A percentile compares a stretch with the other conserved stretches of the same genome.
phyloP scores from a whole-genome alignment of 2,329 filamentous ascomycete species.

The Madurella fahalii region DNA sequence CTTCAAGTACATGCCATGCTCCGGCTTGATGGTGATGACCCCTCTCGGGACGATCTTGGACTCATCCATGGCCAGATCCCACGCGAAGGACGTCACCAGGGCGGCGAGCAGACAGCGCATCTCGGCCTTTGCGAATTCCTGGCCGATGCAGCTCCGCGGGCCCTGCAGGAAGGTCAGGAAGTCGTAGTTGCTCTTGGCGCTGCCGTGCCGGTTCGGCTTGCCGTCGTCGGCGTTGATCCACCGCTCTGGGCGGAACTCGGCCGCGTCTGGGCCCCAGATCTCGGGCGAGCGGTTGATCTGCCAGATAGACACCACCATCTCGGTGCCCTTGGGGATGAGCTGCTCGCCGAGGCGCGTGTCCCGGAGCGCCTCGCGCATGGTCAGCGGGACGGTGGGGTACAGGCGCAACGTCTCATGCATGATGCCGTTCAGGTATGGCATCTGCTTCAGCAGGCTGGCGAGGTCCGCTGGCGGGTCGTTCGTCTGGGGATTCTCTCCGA shows the following conservation, averaged over 20 bases:
- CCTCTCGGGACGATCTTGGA: conserved; percentile 56
- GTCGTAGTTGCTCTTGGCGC: conserved; percentile 64
- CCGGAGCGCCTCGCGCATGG: conserved; percentile 54
- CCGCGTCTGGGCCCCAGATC: conserved; percentile 65
- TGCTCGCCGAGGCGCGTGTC: conserved; percentile 56
- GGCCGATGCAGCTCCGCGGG: conserved; percentile 66
- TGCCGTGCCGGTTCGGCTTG: conserved; percentile 52
- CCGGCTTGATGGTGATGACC: conserved; percentile 63
- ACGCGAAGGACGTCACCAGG: conserved; percentile 61
- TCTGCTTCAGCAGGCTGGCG: conserved; percentile 52
- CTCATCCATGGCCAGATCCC: conserved; percentile 54
- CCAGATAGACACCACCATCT: conserved; percentile 53
- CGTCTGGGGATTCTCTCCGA: conserved; percentile 32
- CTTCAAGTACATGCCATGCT: conserved; percentile 59
- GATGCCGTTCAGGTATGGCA: conserved; percentile 67
- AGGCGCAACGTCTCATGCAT: conserved; percentile 65
- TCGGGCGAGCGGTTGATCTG: conserved; percentile 59
- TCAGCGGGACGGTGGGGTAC: conserved; percentile 62
- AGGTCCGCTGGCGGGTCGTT: conserved; percentile 35
- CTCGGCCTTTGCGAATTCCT: conserved; percentile 68
- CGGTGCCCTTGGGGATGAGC: conserved; percentile 60
- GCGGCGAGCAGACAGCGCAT: conserved; percentile 68
- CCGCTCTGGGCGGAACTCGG: conserved; percentile 64
- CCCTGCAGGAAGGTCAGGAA: conserved; percentile 68
- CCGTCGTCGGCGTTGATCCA: conserved; percentile 51